Evolutionary conservation across 202 grass and related monocot genomes (phyloP).

Genomic region (Hordeum pubiflorum): DNA sequence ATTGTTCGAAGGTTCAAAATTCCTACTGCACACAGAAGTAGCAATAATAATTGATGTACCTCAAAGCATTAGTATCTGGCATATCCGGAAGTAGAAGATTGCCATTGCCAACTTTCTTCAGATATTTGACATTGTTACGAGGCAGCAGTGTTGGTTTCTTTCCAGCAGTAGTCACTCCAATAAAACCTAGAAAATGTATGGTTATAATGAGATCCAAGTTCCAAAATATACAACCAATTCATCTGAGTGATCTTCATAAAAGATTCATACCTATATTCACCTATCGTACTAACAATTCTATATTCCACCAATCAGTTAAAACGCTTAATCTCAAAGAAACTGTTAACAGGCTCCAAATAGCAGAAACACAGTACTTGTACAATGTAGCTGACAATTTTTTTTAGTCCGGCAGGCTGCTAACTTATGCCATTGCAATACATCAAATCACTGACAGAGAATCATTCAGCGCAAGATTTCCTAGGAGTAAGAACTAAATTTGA

Average conservation of each 20-base stretch:
- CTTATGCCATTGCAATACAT: conserved; percentile 3
- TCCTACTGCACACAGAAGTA: conserved; percentile 1
- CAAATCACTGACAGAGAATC: conserved; percentile 7
- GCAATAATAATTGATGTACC: conserved; percentile 20
- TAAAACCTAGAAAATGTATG: conserved; percentile 27
- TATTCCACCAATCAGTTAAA: conserved; percentile 1
- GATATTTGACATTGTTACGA: conserved; percentile 11
- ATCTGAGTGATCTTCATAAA: not conserved
- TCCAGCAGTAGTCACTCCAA: conserved; percentile 26
- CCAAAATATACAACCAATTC: conserved; percentile 3
- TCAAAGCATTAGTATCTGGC: conserved; percentile 19
- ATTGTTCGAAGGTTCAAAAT: conserved; percentile 5
- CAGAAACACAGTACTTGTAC: not conserved
- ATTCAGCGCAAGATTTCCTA: conserved; percentile 8
- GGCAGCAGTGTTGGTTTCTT: conserved; percentile 23
- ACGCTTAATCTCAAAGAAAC: not conserved
- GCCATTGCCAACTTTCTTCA: conserved; percentile 7
- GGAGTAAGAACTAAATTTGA: not conserved
- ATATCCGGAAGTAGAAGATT: not conserved
- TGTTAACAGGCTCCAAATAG: conserved; percentile 13
- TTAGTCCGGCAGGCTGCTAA: not conserved
- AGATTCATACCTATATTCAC: not conserved
- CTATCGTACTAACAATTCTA: not conserved
- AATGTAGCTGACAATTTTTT: not conserved
- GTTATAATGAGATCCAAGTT: conserved; percentile 25